Conservation (phyloP, 306 rosid genomes). For the Vigna trinervia region DNA sequence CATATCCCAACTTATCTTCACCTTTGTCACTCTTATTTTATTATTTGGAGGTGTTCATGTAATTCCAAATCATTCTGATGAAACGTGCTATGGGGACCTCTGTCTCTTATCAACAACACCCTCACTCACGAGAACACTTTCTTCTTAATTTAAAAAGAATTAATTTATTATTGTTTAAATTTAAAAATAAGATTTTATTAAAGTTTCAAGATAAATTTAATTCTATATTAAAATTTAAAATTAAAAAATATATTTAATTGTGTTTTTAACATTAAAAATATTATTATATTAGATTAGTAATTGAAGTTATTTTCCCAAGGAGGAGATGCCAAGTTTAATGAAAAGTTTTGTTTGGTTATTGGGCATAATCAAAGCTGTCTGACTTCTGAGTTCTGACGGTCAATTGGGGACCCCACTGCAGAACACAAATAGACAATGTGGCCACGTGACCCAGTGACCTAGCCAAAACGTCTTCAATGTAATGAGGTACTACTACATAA, state of each 20-base stretch:
- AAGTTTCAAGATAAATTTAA: too few relatives aligned
- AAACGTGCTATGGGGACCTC: conserved; percentile 40
- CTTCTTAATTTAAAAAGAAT: background rate
- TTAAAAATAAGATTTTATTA: too few relatives aligned
- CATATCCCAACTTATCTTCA: background rate
- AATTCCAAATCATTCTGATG: conserved; percentile 42
- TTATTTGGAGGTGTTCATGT: background rate
- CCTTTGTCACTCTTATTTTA: background rate
- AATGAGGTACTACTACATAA: background rate
- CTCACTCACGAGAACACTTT: conserved; percentile 46
- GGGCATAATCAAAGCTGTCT: conserved; percentile 23
- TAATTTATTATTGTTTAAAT: too few relatives aligned
- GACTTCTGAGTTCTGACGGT: conserved; percentile 52
- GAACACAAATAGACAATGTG: conserved; percentile 46
- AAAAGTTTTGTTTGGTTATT: conserved; percentile 10
- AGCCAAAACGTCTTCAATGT: conserved; percentile 46
- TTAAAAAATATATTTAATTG: too few relatives aligned
- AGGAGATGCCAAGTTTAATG: background rate
- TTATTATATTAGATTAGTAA: too few relatives aligned
- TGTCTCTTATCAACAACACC: conserved; percentile 45
- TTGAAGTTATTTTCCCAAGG: too few relatives aligned
- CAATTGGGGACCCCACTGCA: conserved; percentile 44
- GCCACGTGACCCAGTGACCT: conserved; percentile 46
- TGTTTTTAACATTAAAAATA: too few relatives aligned
- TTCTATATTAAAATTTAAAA: too few relatives aligned